Evolutionary conservation across 345 rosid genomes (phyloP).

Genomic region (Hypericum androsaemum): DNA sequence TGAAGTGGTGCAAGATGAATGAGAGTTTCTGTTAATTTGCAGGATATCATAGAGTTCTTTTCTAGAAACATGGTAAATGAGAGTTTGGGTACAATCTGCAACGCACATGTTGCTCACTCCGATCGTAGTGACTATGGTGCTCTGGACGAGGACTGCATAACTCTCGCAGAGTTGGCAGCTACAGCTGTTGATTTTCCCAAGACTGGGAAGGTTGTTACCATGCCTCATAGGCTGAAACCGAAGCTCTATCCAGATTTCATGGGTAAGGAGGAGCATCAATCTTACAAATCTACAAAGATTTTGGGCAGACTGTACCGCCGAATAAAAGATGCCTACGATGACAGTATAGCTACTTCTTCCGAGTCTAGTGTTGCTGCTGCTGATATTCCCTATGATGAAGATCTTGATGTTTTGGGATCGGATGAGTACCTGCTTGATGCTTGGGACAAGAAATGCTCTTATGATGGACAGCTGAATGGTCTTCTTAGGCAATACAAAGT

Average conservation of each 20-base stretch:
- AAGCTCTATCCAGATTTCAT: slow-evolving; percentile 79
- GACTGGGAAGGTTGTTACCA: slow-evolving; percentile 61
- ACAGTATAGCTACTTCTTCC: slow-evolving; percentile 25
- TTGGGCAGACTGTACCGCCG: slow-evolving; percentile 69
- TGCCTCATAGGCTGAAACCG: slow-evolving; percentile 64
- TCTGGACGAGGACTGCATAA: slow-evolving; percentile 51
- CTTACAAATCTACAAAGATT: slow-evolving; percentile 63
- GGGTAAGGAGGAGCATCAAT: slow-evolving; percentile 66
- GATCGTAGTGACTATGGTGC: slow-evolving; percentile 67
- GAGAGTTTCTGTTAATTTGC: slow-evolving; percentile 9
- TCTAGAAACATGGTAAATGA: slow-evolving; percentile 59
- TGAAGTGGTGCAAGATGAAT: too few species aligned
- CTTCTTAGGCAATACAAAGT: slow-evolving; percentile 75
- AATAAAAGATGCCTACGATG: slow-evolving; percentile 46
- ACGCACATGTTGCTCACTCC: slow-evolving; percentile 82
- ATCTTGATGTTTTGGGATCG: slow-evolving; percentile 54
- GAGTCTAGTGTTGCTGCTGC: slow-evolving; percentile 22
- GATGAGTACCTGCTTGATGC: slow-evolving; percentile 51
- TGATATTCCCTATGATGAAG: slow-evolving; percentile 51
- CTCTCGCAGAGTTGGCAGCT: slow-evolving; percentile 76
- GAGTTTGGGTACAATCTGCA: slow-evolving; percentile 63
- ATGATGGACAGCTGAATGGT: slow-evolving; percentile 65
- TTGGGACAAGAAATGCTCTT: slow-evolving; percentile 66
- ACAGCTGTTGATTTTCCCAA: slow-evolving; percentile 89
- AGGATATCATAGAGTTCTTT: slow-evolving; percentile 79